Percentiles rank a stretch among this genome's conserved stretches.
phyloP scores from a whole-genome alignment of 2,329 filamentous ascomycete species.

The Cladophialophora exuberans region DNA sequence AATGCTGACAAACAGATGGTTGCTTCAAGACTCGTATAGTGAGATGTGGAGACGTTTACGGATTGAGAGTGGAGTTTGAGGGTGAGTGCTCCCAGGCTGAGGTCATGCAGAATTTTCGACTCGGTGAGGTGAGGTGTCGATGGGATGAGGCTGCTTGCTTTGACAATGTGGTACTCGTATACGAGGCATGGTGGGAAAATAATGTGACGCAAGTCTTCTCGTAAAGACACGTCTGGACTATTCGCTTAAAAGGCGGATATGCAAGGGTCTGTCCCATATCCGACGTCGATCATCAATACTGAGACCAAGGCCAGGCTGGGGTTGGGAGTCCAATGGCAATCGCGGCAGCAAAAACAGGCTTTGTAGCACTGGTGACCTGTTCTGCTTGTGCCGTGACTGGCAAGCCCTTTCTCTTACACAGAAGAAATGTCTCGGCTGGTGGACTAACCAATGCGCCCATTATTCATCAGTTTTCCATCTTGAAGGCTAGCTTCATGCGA shows the following conservation, averaged over 20 bases:
- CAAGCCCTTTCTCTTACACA: no score
- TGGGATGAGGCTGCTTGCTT: conserved; percentile 18
- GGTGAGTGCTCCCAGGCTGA: conserved; percentile 8
- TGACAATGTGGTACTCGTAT: no score
- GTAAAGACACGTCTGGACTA: not conserved
- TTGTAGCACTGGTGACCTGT: no score
- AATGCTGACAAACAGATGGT: not conserved
- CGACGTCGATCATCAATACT: conserved; percentile 9
- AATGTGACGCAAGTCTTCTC: conserved; percentile 1
- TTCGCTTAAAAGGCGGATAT: conserved; percentile 10
- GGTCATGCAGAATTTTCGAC: conserved; percentile 11
- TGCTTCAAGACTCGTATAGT: not conserved
- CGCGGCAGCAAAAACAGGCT: not conserved
- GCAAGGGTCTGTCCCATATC: conserved; percentile 7
- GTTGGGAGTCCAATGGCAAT: not conserved
- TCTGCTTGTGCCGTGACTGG: conserved; percentile 11
- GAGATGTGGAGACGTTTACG: not conserved
- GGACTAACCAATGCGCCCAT: not conserved
- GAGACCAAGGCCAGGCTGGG: not conserved
- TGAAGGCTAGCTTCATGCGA: not conserved
- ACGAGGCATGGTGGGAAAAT: not conserved
- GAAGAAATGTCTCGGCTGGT: not conserved
- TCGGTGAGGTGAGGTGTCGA: conserved; percentile 2
- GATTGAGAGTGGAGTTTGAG: not conserved
- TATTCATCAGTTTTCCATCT: conserved; percentile 11